Percentiles rank a stretch among this genome's conserved stretches.
Conservation (phyloP, 2,329 filamentous ascomycete genomes). For the Sporothrix euskadiensis region DNA sequence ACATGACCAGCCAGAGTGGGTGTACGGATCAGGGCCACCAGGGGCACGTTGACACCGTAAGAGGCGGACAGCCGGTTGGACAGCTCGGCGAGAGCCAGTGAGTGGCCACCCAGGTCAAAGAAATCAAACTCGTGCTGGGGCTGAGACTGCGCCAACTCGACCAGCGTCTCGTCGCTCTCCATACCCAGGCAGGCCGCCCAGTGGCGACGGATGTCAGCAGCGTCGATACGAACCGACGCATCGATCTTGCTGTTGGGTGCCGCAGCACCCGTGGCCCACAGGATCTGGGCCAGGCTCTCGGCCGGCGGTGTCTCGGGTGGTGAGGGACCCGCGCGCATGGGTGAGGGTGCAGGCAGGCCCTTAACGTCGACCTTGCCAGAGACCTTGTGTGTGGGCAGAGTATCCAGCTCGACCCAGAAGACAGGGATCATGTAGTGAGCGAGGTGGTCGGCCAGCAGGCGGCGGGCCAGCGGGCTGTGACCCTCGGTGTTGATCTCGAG, state of each 20-base stretch:
- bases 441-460: conserved; percentile 63
- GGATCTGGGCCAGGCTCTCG: conserved; percentile 39
- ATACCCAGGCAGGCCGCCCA: conserved; percentile 72
- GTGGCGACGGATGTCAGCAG: conserved; percentile 67
- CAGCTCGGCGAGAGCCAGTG: conserved; percentile 73
- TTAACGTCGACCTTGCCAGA: conserved; percentile 79
- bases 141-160: conserved; percentile 61
- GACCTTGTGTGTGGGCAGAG: conserved; percentile 72
- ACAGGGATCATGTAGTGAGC: conserved; percentile 84
- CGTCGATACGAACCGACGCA: conserved; percentile 63
- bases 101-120: conserved; percentile 80
- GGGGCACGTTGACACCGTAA: conserved; percentile 72
- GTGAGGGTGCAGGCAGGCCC: conserved; percentile 67
- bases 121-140: conserved; percentile 64
- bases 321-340: conserved; percentile 48
- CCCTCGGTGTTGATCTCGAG: conserved; percentile 69
- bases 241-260: conserved; percentile 38
- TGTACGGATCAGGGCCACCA: conserved; percentile 68
- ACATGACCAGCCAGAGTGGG: conserved; percentile 73
- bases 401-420: conserved; percentile 71
- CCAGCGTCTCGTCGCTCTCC: conserved; percentile 51
- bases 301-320: conserved; percentile 47
- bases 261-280: conserved; percentile 14
- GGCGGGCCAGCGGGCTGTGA: conserved; percentile 68
- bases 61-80: conserved; percentile 67